Percentiles rank a stretch among this genome's conserved stretches.
Evolutionary conservation across 768 basidiomycete genomes (phyloP).

Genomic region (Russula olivacea): DNA sequence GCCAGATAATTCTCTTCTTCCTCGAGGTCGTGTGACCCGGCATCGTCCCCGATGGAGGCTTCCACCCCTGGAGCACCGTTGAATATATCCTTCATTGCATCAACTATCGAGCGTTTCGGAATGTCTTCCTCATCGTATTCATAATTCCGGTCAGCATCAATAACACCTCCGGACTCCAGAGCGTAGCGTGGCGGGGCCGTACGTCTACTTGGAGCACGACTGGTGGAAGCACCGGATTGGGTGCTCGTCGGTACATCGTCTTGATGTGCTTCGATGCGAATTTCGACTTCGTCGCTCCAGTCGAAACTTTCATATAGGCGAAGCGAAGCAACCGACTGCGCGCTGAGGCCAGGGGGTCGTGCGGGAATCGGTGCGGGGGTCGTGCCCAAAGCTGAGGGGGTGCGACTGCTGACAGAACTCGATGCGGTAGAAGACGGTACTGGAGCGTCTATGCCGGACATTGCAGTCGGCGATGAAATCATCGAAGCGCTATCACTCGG

Average conservation of each 20-base stretch:
- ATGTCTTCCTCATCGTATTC: conserved; percentile 4
- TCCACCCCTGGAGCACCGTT: not conserved
- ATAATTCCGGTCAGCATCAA: not conserved
- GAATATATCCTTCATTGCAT: not conserved
- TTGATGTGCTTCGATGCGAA: too few relatives aligned
- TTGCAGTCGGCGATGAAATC: not conserved
- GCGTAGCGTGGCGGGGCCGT: not conserved
- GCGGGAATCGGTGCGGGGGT: not conserved
- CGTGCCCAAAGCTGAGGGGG: not conserved
- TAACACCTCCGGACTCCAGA: not conserved
- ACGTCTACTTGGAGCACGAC: not conserved
- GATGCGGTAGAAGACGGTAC: not conserved
- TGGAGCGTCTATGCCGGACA: not conserved
- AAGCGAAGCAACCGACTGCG: not conserved
- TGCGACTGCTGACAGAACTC: not conserved
- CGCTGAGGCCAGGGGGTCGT: not conserved
- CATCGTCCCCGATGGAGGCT: not conserved
- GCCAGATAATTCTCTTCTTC: not conserved
- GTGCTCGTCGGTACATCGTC: not conserved
- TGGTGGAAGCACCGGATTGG: not conserved
- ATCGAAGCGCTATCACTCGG: not conserved
- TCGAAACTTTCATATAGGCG: not conserved
- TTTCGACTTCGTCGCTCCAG: conserved; percentile 17
- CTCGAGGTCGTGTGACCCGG: not conserved
- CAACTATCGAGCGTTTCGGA: not conserved